phyloP scores from a whole-genome alignment of 2,329 filamentous ascomycete species.

The Onygenales sp. region DNA sequence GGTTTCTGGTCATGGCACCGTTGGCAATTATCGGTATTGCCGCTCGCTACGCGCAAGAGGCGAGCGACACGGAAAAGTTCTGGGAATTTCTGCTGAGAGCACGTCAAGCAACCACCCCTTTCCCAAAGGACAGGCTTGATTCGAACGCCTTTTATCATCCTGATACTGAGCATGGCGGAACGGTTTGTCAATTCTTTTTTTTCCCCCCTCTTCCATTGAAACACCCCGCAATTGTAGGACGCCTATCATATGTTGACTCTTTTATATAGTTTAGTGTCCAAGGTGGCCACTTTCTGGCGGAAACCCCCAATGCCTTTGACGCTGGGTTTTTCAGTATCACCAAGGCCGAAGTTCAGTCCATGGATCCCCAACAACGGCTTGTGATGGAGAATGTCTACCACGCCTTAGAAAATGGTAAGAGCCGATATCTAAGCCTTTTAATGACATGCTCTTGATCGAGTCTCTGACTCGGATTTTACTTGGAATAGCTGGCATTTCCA shows the following conservation, averaged over 20 bases:
- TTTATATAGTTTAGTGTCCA: neutral
- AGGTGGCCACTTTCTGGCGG: constrained; percentile 5
- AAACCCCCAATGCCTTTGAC: constrained; percentile 6
- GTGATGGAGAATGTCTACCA: constrained; percentile 14
- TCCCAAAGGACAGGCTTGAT: constrained; percentile 29
- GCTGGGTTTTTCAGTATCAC: constrained; percentile 7
- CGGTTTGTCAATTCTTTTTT: constrained; percentile 13
- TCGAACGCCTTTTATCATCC: constrained; percentile 29
- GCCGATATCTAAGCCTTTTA: neutral
- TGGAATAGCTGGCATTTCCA: constrained; percentile 11
- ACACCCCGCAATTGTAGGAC: neutral
- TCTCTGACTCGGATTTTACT: neutral
- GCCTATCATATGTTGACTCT: neutral
- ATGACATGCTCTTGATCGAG: neutral
- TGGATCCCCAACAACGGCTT: constrained; percentile 14
- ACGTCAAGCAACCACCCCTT: constrained; percentile 21
- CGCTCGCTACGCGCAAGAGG: constrained; percentile 23
- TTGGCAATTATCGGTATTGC: constrained; percentile 27
- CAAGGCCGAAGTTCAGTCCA: constrained; percentile 8
- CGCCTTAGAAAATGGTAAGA: constrained; percentile 12
- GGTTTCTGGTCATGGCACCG: neutral
- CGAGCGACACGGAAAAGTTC: constrained; percentile 21
- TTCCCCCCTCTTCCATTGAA: neutral
- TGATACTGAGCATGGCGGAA: constrained; percentile 24
- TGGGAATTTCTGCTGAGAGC: constrained; percentile 25